Percentiles rank a stretch among this genome's conserved stretches.
These are phyloP conservation scores for Candida saitoana DNA, from an alignment of 805 yeast species.

Conservation along the genomic window DNA sequence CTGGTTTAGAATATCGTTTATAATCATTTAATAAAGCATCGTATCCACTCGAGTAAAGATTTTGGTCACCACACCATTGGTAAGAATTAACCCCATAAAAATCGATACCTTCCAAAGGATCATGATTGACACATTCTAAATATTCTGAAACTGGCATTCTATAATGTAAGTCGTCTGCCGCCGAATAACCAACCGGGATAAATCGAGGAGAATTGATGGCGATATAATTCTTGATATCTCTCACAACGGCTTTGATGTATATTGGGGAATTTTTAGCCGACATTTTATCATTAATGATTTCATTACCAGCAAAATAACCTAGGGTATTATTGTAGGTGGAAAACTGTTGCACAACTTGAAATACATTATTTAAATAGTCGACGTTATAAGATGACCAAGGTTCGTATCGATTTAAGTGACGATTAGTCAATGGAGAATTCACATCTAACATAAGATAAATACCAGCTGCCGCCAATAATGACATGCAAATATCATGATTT, in stretches of 20 bases:
- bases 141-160: slow-evolving; percentile 75
- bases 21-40: slow-evolving; percentile 67
- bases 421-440: slow-evolving; percentile 75
- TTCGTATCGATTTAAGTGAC: slow-evolving; percentile 83
- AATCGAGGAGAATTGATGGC: slow-evolving; percentile 51
- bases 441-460: slow-evolving; percentile 90
- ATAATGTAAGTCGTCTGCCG: slow-evolving; percentile 85
- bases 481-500: slow-evolving; percentile 88
- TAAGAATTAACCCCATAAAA: slow-evolving; percentile 79
- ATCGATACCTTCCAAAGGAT: slow-evolving; percentile 57
- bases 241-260: slow-evolving; percentile 70
- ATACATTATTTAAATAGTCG: slow-evolving; percentile 69
- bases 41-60: slow-evolving; percentile 71
- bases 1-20: slow-evolving; percentile 62
- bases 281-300: slow-evolving; percentile 72
- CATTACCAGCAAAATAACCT: slow-evolving; percentile 91
- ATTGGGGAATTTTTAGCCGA: slow-evolving; percentile 69
- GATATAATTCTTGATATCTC: slow-evolving; percentile 78
- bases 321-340: slow-evolving; percentile 82
- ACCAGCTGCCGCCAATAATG: slow-evolving; percentile 84
- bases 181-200: slow-evolving; percentile 92
- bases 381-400: slow-evolving; percentile 87
- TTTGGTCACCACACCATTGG: slow-evolving; percentile 87
- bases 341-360: slow-evolving; percentile 76
- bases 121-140: slow-evolving; percentile 66